A percentile compares a stretch with the other conserved stretches of the same genome.
Conservation (phyloP, 202 grass and related monocot genomes). For the Eragrostis tef region DNA sequence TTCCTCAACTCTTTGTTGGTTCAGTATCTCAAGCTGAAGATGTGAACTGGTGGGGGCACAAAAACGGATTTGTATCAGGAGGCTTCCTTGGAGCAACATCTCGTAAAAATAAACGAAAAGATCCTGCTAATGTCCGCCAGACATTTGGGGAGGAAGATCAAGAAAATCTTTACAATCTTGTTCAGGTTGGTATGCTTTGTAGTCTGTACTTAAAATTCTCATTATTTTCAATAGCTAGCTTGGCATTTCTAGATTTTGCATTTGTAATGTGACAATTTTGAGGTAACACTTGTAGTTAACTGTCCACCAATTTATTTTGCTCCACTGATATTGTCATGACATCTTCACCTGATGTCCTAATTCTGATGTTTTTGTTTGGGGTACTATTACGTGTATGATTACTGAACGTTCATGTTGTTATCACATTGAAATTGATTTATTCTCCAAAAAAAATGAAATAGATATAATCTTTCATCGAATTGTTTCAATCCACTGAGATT, state of each 20-base stretch:
- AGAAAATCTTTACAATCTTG: conserved; percentile 97
- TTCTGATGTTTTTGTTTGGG: neutral
- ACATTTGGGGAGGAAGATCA: conserved; percentile 96
- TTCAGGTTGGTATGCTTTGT: conserved; percentile 64
- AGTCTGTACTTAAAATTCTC: neutral
- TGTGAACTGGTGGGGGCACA: conserved; percentile 92
- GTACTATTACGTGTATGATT: conserved; percentile 4
- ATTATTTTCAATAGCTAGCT: neutral
- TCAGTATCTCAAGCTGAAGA: conserved; percentile 74
- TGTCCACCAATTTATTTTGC: conserved; percentile 1
- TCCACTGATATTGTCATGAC: neutral
- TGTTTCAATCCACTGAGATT: neutral
- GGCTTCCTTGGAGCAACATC: conserved; percentile 82
- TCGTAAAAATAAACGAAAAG: conserved; percentile 53
- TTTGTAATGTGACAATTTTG: neutral
- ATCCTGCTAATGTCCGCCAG: conserved; percentile 54
- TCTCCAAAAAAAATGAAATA: no score
- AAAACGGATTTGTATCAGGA: conserved; percentile 74
- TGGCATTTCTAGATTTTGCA: neutral
- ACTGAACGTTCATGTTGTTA: neutral
- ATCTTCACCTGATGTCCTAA: neutral
- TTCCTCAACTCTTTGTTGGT: conserved; percentile 24
- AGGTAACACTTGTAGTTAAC: neutral
- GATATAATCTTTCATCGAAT: neutral
- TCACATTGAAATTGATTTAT: neutral